These are phyloP conservation scores for Asclepias syriaca DNA, from an alignment of 257 asterid genomes.

Conservation along the genomic window DNA sequence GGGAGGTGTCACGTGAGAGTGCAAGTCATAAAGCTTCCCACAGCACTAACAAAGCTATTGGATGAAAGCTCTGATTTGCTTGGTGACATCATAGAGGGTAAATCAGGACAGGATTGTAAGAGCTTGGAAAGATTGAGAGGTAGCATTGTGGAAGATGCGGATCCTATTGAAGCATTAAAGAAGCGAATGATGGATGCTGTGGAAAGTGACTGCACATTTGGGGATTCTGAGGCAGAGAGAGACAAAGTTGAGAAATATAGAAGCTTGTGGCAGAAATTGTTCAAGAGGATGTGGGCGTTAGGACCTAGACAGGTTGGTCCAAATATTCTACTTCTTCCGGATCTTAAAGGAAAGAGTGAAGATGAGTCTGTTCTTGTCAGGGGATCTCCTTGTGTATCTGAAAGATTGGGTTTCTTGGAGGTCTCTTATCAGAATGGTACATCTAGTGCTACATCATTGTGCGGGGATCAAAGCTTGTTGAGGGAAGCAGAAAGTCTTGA, in stretches of 20 bases:
- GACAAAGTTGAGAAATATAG: slow-evolving; percentile 57
- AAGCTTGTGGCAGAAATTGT: slow-evolving; percentile 46
- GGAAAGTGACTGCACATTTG: slow-evolving; percentile 45
- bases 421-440: slow-evolving; percentile 18
- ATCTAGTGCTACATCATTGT: slow-evolving; percentile 30
- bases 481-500: slow-evolving; percentile 72
- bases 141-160: slow-evolving; percentile 54
- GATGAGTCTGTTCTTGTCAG: slow-evolving; percentile 53
- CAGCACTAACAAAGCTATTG: too few relatives aligned
- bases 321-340: slow-evolving; percentile 71
- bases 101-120: too few relatives aligned
- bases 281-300: slow-evolving; percentile 86
- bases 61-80: too few relatives aligned
- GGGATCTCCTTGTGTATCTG: slow-evolving; percentile 68
- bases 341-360: slow-evolving; percentile 24
- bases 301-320: slow-evolving; percentile 94
- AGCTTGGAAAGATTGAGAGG: slow-evolving; percentile 60
- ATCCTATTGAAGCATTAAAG: slow-evolving; percentile 68
- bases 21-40: too few relatives aligned
- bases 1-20: too few relatives aligned
- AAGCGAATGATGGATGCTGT: slow-evolving; percentile 69
- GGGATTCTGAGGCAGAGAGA: slow-evolving; percentile 35
- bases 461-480: slow-evolving; percentile 31
- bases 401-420: slow-evolving; percentile 54
- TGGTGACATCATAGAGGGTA: too few relatives aligned